Evolutionary conservation across 2,329 filamentous ascomycete genomes (phyloP).

Genomic region (Botrytis fabae): DNA sequence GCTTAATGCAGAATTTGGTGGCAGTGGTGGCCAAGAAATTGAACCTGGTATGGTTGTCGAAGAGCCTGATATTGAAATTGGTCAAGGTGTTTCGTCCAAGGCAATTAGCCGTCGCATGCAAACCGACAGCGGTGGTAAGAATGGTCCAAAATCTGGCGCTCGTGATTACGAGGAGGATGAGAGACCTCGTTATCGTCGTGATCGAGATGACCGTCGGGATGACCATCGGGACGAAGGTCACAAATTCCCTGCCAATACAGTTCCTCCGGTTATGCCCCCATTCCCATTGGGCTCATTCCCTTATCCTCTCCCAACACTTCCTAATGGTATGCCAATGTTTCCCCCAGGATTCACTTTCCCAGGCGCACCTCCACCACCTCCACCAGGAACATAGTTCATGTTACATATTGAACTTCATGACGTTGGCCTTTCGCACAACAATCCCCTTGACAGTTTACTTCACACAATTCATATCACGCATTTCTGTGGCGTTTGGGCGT

Average conservation of each 20-base stretch:
- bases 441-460: background rate
- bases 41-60: constrained; percentile 86
- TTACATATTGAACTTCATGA: constrained; percentile 17
- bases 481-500: constrained; percentile 22
- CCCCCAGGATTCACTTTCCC: constrained; percentile 48
- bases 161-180: constrained; percentile 40
- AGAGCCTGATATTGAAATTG: constrained; percentile 98
- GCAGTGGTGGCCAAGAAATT: constrained; percentile 80
- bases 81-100: constrained; percentile 94
- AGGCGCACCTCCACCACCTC: constrained; percentile 36
- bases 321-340: constrained; percentile 53
- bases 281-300: constrained; percentile 33
- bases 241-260: constrained; percentile 28
- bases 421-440: background rate
- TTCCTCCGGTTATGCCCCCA: constrained; percentile 33
- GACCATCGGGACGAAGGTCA: constrained; percentile 28
- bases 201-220: constrained; percentile 25
- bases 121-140: constrained; percentile 64
- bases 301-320: constrained; percentile 48
- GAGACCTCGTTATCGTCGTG: constrained; percentile 31
- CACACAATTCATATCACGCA: constrained; percentile 13
- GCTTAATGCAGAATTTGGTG: constrained; percentile 87
- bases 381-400: constrained; percentile 32
- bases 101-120: constrained; percentile 70
- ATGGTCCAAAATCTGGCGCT: constrained; percentile 61